Evolutionary conservation across 306 rosid genomes (phyloP).

Genomic region (Rosa lucieae): DNA sequence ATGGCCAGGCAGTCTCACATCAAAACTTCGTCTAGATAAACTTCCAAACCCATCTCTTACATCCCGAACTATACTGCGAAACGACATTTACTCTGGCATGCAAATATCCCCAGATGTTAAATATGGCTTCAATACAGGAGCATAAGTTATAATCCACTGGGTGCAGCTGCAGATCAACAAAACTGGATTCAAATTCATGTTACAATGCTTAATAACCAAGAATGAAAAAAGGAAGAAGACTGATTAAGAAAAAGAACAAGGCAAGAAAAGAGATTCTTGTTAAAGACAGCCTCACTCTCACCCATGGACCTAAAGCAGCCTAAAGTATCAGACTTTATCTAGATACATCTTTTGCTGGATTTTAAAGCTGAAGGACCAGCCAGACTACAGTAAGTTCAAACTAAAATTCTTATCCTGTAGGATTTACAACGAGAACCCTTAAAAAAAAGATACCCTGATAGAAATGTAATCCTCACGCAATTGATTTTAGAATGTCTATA

Average conservation of each 20-base stretch:
- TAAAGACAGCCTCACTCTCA: slow-evolving; percentile 51
- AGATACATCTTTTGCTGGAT: slow-evolving; percentile 44
- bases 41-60: slow-evolving; percentile 87
- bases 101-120: slow-evolving; percentile 33
- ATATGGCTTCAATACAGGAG: slow-evolving; percentile 25
- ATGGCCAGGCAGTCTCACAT: slow-evolving; percentile 73
- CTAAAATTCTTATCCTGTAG: slow-evolving; percentile 25
- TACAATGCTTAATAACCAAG: slow-evolving; percentile 47
- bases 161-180: slow-evolving; percentile 51
- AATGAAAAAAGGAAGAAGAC: slow-evolving; percentile 38
- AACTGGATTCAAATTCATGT: slow-evolving; percentile 43
- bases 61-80: slow-evolving; percentile 90
- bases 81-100: slow-evolving; percentile 64
- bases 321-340: slow-evolving; percentile 50
- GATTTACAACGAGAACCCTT: slow-evolving; percentile 20
- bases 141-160: slow-evolving; percentile 27
- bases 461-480: background rate
- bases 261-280: slow-evolving; percentile 52
- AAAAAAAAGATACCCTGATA: background rate
- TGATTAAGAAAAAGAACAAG: slow-evolving; percentile 65
- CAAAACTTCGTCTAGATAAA: slow-evolving; percentile 81
- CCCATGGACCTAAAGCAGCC: slow-evolving; percentile 61
- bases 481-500: background rate
- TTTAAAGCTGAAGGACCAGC: slow-evolving; percentile 28
- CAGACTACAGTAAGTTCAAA: slow-evolving; percentile 18